Conservation (phyloP, 257 asterid genomes). For the Solanum medicagineum region DNA sequence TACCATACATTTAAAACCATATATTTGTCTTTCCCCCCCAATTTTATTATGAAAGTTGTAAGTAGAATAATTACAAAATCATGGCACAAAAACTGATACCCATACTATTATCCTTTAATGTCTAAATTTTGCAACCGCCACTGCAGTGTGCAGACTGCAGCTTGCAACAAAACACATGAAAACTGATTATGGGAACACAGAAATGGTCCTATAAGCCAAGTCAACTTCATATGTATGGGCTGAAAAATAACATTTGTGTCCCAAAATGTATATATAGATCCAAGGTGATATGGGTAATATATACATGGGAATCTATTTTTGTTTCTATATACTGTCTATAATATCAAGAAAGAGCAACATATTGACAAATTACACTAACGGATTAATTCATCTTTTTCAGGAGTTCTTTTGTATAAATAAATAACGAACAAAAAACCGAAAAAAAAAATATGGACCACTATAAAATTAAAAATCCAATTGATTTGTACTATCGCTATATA, state of each 20-base stretch:
- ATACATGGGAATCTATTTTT: not conserved
- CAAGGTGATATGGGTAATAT: not conserved
- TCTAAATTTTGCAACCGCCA: not conserved
- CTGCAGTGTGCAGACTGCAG: not conserved
- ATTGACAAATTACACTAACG: not conserved
- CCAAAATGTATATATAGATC: not conserved
- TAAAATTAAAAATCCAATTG: not conserved
- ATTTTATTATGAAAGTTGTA: not conserved
- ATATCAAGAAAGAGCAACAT: not conserved
- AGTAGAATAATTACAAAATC: not conserved
- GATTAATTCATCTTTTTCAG: not conserved
- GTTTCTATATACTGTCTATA: not conserved
- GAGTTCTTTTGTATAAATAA: not conserved
- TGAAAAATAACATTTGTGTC: not conserved
- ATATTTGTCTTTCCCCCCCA: not conserved
- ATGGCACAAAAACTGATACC: not conserved
- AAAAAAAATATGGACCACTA: not conserved
- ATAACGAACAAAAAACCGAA: not conserved
- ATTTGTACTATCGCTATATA: not conserved
- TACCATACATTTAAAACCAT: not conserved
- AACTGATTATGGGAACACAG: not conserved
- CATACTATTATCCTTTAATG: not conserved
- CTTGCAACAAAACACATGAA: not conserved
- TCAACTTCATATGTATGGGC: not conserved
- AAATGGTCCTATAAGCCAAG: not conserved